Base-by-base conservation (phyloP, 2,329 filamentous ascomycete species). In the Colletotrichum chlorophyti region DNA sequence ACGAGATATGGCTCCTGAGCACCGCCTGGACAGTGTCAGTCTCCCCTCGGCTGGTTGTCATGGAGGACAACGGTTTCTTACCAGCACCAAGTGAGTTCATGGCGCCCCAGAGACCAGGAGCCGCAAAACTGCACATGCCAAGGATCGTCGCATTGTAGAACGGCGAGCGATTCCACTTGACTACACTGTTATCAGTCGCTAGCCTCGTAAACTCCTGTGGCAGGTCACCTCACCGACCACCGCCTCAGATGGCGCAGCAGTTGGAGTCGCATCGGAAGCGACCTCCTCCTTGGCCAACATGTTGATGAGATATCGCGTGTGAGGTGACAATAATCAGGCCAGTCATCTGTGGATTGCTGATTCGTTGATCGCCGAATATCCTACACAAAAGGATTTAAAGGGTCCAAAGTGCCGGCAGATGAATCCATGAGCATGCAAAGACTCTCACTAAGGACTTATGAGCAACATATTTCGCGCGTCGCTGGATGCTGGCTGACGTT, bases 1-100 rank as follows among this genome's bases (percentile, higher is more conserved):
- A 91, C 85, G 1, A 91, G 78, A 64, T 86, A 81, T 0, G 89
- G 89, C 14, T 81, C 79, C 63, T 86, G 79, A 24, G 83, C 79
- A 5, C 89, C 89, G 38, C 89, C 89, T 75, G 71, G 1, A 68
- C 69, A 0, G 66, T 70, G 37, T 76, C 70, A 2, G 71, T 64
- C 0, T n/a, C 14, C 34, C 2, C 24, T 43, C 8, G 12, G 17
- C 17, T 12, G 23, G 23, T 4, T 15, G 3, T 10, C 31, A 14
- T 2, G 5, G 9, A n/a, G n/a, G n/a, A n/a, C n/a, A n/a, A n/a
- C n/a, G n/a, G n/a, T n/a, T 10, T 19, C 12, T 38, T 26, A 55
- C 67, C 67, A 3, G 67, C 67, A 2, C 67, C 67, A 5, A 69
- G 57, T 21, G 60, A 61, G 19, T 65, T 66, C 5, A 70, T 70